Evolutionary conservation across 2,329 filamentous ascomycete species (phyloP).

Genomic region (Botryotinia narcissicola): DNA sequence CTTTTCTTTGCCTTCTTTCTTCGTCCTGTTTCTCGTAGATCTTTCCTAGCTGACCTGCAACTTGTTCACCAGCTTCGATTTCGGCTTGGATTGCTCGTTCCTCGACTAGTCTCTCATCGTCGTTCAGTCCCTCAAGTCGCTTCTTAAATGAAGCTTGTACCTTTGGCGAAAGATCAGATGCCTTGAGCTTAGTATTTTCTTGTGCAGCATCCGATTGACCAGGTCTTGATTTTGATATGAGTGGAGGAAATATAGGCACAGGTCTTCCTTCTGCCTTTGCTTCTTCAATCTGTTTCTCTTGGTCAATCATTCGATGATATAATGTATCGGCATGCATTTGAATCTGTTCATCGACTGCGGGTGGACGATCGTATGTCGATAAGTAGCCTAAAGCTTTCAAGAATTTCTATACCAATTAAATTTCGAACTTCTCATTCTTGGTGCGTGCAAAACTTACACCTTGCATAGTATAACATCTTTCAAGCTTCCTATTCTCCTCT

Average conservation of each 20-base stretch:
- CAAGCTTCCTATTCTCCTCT: constrained; percentile 72
- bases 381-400: constrained; percentile 88
- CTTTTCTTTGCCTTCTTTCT: constrained; percentile 54
- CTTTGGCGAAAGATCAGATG: constrained; percentile 44
- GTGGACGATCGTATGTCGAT: constrained; percentile 60
- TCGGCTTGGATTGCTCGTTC: constrained; percentile 63
- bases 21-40: constrained; percentile 56
- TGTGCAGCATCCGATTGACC: constrained; percentile 17
- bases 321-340: constrained; percentile 94
- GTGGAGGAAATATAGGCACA: constrained; percentile 57
- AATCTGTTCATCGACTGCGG: constrained; percentile 76
- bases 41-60: constrained; percentile 54
- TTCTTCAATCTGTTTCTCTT: constrained; percentile 72
- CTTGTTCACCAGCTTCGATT: constrained; percentile 56
- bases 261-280: constrained; percentile 62
- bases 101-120: constrained; percentile 59
- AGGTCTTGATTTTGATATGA: constrained; percentile 42
- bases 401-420: constrained; percentile 60
- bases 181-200: constrained; percentile 26
- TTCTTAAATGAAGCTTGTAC: constrained; percentile 53
- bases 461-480: constrained; percentile 87
- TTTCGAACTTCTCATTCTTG: background rate
- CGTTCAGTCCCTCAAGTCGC: constrained; percentile 55
- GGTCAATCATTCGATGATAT: constrained; percentile 81
- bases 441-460: constrained; percentile 51